These are phyloP conservation scores for Zygosaccharomyces siamensis DNA, from an alignment of 805 yeast genomes.

Conservation along the genomic window DNA sequence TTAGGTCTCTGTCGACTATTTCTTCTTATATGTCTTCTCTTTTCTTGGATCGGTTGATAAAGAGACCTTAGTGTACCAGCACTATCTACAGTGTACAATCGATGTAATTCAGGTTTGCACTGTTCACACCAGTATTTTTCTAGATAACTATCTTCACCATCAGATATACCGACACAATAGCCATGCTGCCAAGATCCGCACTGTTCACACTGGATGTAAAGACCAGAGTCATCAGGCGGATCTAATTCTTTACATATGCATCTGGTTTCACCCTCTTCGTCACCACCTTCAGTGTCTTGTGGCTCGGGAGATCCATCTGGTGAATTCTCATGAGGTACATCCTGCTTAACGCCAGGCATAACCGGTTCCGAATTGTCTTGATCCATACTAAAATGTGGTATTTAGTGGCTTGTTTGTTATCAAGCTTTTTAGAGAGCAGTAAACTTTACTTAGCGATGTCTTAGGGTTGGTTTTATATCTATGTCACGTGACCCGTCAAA, in stretches of 20 bases:
- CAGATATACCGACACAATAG: conserved; percentile 80
- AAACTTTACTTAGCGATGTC: too few relatives aligned
- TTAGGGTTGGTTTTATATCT: too few relatives aligned
- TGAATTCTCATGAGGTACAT: not conserved
- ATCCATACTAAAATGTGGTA: not conserved
- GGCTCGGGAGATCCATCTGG: conserved; percentile 15
- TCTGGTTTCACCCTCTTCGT: conserved; percentile 43
- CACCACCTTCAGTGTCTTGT: conserved; percentile 34
- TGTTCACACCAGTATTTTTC: conserved; percentile 93
- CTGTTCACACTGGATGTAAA: conserved; percentile 78
- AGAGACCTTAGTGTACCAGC: conserved; percentile 26
- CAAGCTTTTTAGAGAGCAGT: not conserved
- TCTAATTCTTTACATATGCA: conserved; percentile 43
- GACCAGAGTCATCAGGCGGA: conserved; percentile 50
- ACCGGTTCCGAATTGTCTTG: not conserved
- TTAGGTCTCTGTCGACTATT: conserved; percentile 7
- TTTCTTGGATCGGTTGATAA: conserved; percentile 40
- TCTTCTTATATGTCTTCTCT: conserved; percentile 31
- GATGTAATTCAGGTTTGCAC: conserved; percentile 82
- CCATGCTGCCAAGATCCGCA: conserved; percentile 99
- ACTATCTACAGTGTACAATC: conserved; percentile 24
- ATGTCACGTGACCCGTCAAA: too few relatives aligned
- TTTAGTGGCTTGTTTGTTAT: not conserved
- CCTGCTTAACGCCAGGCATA: not conserved
- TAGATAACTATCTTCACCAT: conserved; percentile 66